Conservation (phyloP, 352 stramenopile species). For the Thalassiosira sp. region DNA sequence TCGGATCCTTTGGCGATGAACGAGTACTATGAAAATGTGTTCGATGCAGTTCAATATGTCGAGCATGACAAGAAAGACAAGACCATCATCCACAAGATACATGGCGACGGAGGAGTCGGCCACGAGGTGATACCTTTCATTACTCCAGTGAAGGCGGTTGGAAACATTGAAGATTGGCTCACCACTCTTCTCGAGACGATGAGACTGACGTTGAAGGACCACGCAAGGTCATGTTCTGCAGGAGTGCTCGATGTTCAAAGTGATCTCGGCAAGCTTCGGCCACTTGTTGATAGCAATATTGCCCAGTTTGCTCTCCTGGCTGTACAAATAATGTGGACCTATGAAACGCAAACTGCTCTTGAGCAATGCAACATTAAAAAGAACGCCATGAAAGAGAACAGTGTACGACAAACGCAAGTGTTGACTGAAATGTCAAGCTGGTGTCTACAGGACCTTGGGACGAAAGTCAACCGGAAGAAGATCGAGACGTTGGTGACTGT, state of each 20-base stretch:
- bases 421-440: conserved; percentile 93
- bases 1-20: conserved; percentile 98
- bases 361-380: conserved; percentile 95
- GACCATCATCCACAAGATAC: conserved; percentile 91
- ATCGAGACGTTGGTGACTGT: conserved; percentile 98
- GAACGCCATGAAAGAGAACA: conserved; percentile 97
- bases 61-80: conserved; percentile 98
- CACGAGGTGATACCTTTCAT: conserved; percentile 93
- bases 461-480: conserved; percentile 96
- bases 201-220: conserved; percentile 95
- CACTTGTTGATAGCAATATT: conserved; percentile 94
- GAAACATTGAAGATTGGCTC: conserved; percentile 99
- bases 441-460: conserved; percentile 94
- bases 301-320: conserved; percentile 94
- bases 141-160: conserved; percentile 92
- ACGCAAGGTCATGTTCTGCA: conserved; percentile 90
- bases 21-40: conserved; percentile 98
- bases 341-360: conserved; percentile 92
- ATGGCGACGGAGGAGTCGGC: conserved; percentile 81
- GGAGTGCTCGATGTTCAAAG: conserved; percentile 92
- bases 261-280: conserved; percentile 86
- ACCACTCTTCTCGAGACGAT: conserved; percentile 92
- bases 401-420: conserved; percentile 90
- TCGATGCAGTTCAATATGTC: conserved; percentile 97
- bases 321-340: conserved; percentile 96